Conservation (phyloP, 2,329 filamentous ascomycete genomes). For the Magnaporthiopsis incrustans region DNA sequence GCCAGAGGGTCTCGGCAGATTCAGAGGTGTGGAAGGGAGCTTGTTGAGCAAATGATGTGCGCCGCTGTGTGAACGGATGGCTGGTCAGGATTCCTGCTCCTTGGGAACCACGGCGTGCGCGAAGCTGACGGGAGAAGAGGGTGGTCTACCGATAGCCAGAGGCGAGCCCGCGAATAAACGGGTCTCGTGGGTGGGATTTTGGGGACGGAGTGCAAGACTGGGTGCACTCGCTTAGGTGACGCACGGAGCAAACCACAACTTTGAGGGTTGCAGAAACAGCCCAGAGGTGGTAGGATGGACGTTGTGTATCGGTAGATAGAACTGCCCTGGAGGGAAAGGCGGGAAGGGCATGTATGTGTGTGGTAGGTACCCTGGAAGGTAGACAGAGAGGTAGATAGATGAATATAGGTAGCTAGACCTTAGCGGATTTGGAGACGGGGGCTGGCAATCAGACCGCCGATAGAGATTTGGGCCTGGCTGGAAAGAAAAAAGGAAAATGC, state of each 20-base stretch:
- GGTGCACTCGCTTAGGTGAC: background rate
- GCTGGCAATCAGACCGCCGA: too few relatives aligned
- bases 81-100: background rate
- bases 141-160: background rate
- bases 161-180: background rate
- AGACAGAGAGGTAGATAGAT: too few relatives aligned
- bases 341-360: background rate
- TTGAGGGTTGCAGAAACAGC: background rate
- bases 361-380: too few relatives aligned
- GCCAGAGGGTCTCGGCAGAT: background rate
- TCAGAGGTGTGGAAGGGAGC: background rate
- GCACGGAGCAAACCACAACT: background rate
- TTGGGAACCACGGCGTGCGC: background rate
- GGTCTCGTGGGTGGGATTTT: background rate
- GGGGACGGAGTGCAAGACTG: background rate
- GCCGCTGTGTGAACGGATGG: background rate
- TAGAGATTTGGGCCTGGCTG: too few relatives aligned
- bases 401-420: too few relatives aligned
- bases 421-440: too few relatives aligned
- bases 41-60: background rate
- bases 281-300: background rate
- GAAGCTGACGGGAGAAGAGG: background rate
- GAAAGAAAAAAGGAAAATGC: background rate
- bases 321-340: background rate
- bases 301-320: background rate